Evolutionary conservation across 257 asterid genomes (phyloP).

Genomic region (Solanum arcanum): DNA sequence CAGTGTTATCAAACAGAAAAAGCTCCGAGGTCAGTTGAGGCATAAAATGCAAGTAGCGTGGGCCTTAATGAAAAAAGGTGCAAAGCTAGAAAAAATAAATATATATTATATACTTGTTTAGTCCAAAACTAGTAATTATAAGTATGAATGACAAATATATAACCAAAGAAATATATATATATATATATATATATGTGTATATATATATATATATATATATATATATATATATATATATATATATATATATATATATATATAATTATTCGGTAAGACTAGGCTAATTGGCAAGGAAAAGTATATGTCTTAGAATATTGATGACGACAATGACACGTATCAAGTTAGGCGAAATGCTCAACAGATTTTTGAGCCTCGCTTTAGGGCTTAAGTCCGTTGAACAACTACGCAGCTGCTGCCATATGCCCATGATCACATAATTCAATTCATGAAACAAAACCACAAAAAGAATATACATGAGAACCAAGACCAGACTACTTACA

Average conservation of each 20-base stretch:
- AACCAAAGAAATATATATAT: background rate
- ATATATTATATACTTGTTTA: background rate
- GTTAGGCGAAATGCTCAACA: background rate
- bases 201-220: background rate
- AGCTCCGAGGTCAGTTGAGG: background rate
- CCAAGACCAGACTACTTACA: constrained; percentile 29
- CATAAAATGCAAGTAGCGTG: background rate
- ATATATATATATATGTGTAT: no score
- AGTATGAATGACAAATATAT: background rate
- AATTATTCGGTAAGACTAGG: background rate
- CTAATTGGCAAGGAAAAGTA: background rate
- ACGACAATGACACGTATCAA: background rate
- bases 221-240: background rate
- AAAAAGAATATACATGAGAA: background rate
- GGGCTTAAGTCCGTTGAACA: background rate
- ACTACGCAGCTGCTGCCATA: background rate
- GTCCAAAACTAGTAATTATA: background rate
- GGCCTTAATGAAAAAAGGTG: background rate
- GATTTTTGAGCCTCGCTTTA: background rate
- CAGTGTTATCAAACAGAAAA: background rate
- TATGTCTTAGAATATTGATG: background rate
- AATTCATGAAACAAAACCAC: background rate
- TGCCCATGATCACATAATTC: background rate
- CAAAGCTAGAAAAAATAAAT: background rate
- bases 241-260: no score